Conservation (phyloP, 208 protist species). For the Angomonas ambiguus region DNA sequence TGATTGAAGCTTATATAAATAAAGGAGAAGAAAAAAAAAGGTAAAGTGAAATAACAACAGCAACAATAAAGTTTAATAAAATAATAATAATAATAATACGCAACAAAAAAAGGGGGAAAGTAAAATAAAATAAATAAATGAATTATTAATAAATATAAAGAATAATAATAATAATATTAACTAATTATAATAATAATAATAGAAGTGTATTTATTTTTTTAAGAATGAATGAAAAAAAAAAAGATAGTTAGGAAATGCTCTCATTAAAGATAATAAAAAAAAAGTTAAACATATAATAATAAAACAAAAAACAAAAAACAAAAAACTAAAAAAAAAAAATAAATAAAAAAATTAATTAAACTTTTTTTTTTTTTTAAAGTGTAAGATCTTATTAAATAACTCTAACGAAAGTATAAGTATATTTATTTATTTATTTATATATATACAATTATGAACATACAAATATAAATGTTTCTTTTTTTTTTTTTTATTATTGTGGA, state of each 20-base stretch:
- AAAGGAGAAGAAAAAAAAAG: constrained; percentile 1
- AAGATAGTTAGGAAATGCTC: background rate
- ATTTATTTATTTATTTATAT: too few relatives aligned
- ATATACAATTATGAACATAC: too few relatives aligned
- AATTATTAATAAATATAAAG: constrained; percentile 9
- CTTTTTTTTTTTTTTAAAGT: too few relatives aligned
- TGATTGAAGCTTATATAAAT: background rate
- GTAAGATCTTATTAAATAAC: too few relatives aligned
- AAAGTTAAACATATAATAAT: background rate
- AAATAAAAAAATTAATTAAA: background rate
- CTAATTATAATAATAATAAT: background rate
- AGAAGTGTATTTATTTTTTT: background rate
- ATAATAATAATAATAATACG: background rate
- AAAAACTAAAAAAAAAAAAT: background rate
- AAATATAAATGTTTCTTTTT: constrained; percentile 12
- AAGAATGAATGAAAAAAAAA: background rate
- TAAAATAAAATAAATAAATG: background rate
- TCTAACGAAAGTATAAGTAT: too few relatives aligned
- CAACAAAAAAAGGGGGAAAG: background rate
- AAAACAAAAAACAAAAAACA: constrained; percentile 4
- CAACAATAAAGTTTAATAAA: background rate
- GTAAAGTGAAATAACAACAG: background rate
- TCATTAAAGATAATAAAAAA: background rate
- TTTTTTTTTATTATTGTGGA: too few relatives aligned
- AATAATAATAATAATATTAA: background rate